Percentiles rank a stretch among this genome's conserved stretches.
phyloP scores from a whole-genome alignment of 2,329 filamentous ascomycete species.

The Epichloe festucae region DNA sequence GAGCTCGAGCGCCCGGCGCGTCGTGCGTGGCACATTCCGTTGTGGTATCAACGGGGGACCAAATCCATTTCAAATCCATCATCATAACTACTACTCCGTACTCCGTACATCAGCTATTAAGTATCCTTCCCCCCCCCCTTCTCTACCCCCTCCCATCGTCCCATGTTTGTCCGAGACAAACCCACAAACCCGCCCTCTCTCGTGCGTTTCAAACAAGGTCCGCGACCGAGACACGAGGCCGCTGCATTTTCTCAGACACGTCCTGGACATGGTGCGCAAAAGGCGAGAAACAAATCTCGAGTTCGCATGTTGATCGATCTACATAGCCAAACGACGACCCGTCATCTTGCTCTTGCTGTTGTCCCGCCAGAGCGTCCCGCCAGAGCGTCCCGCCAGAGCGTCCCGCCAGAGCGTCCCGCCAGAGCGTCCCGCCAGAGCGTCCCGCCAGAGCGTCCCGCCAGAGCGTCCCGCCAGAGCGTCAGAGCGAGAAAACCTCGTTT shows the following conservation, averaged over 20 bases:
- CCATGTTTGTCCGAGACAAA: neutral
- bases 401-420: neutral
- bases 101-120: neutral
- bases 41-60: too few species aligned
- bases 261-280: neutral
- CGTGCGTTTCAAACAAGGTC: conserved; percentile 3
- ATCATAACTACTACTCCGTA: neutral
- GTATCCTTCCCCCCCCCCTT: too few species aligned
- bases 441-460: neutral
- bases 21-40: neutral
- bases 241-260: neutral
- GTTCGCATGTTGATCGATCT: neutral
- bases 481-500: neutral
- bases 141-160: neutral
- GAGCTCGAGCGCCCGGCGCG: neutral
- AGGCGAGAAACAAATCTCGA: neutral
- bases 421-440: neutral
- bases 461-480: neutral
- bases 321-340: neutral
- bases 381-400: neutral
- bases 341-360: neutral
- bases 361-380: neutral
- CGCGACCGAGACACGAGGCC: neutral
- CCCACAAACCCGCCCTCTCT: neutral
- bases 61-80: neutral